Evolutionary conservation across 164 flowering plant genomes (phyloP), one percentile per base, ranked within the genome.

Genomic region (Pachysandra terminalis): DNA sequence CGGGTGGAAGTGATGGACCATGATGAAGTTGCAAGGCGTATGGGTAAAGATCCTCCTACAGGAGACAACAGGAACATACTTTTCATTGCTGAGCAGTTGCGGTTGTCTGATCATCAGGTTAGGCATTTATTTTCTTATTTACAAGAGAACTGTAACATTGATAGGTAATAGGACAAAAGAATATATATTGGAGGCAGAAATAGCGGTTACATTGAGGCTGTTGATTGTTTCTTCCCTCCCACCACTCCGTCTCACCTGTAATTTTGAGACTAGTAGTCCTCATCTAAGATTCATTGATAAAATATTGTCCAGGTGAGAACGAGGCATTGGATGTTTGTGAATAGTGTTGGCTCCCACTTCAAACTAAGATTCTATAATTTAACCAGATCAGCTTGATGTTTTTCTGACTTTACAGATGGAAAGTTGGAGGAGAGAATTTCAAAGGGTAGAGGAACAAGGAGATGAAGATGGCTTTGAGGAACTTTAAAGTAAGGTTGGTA

Each of bases 381-480:
- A n/a, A n/a, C n/a, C n/a, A n/a, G n/a, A n/a, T 10, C 15, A 45
- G 17, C 51, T 45, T 45, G 15, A 10, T 35, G 23, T 21, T 68
- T 28, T 22, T 57, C 25, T 49, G 27, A 28, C 19, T 49, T 56
- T 37, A 32, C 86, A 94, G 98, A 86, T 91, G 96, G 97, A 91
- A 65, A 74, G 66, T 51, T 91, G 97, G 97, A 87, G 96, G 63
- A 81, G 72, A 51, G 93, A 85, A 74, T 84, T 85, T 56, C 85
- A 79, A 65, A 84, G 96, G 77, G 54, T 85, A 19, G 96, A 93
- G 70, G 96, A 90, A 63, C 90, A n/a, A n/a, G n/a, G 87, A 15
- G 97, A 88, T 78, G 98, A 94, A 79, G 98, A 91, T 1, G 97
- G 97, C 9, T 94, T 94, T 75, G 97, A 94, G 52, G 98, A 94